Evolutionary conservation across 352 stramenopile species (phyloP), one percentile per base, ranked within the genome.

Genomic region (Phytophthora citrophthora): DNA sequence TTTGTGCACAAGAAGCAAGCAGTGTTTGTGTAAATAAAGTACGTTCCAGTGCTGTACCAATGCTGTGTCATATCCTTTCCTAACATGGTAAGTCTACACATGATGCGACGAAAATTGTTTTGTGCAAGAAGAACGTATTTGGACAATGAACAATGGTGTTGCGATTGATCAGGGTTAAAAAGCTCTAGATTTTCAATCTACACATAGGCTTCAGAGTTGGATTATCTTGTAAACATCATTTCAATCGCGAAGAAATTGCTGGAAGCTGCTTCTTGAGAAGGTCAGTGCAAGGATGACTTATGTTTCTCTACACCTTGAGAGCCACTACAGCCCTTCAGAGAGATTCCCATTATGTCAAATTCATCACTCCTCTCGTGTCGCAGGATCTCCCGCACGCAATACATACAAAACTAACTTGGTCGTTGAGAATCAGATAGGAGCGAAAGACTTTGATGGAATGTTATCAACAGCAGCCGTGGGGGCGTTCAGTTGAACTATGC

Each of bases 141-240:
- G 0, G 20, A 20, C 20, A 2, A 20, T 20, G 20, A 6, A 54
- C 32, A 32, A 12, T 45, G 2, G 45, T 23, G 15, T 56, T 61
- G 47, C 64, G 68, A 82, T 82, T 85, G 76, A 88, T 91, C 82
- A 91, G 82, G 67, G 82, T 91, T 91, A 91, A 91, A 91, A 91
- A 89, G 82, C 79, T 91, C 79, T 86, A 79, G 69, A 76, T 70
- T 66, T 79, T 83, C 49, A 60, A 24, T 91, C 82, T 82, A 91
- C 82, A 91, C 70, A 77, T 85, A 79, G 65, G 67, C 70, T 91
- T 91, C 82, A 89, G 82, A 85, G 82, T 91, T 91, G 82, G 82
- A 91, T 91, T 91, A 85, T 91, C 79, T 76, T 85, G 58, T 70
- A 63, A 61, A 81, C 82, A 85, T 91, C 82, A 78, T 70, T 74